Evolutionary conservation across 805 yeast species (phyloP).

Genomic region (Metschnikowia gruessii): DNA sequence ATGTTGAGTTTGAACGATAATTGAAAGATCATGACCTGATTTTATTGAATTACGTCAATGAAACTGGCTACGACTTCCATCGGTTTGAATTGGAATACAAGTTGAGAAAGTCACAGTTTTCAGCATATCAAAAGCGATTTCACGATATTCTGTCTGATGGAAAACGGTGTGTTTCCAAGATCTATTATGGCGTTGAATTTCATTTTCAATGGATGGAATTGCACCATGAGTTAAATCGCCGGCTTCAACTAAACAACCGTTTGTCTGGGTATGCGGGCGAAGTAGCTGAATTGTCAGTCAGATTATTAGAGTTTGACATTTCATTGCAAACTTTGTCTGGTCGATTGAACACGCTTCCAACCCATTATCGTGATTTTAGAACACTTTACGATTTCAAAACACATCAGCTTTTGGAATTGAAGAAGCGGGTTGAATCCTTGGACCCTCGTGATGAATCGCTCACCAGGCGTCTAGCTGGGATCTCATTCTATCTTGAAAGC

Average conservation of each 20-base stretch:
- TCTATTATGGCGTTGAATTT: background rate
- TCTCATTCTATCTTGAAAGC: background rate
- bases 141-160: background rate
- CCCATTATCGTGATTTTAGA: background rate
- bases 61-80: background rate
- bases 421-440: background rate
- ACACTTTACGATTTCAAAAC: background rate
- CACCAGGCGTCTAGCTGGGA: background rate
- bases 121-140: background rate
- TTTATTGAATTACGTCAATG: background rate
- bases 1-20: background rate
- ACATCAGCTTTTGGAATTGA: background rate
- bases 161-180: background rate
- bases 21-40: background rate
- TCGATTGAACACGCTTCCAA: background rate
- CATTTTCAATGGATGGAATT: background rate
- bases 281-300: background rate
- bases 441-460: background rate
- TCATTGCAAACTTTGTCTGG: background rate
- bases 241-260: background rate
- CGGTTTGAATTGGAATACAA: background rate
- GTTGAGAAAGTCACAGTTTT: background rate
- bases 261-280: background rate
- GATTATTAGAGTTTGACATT: background rate
- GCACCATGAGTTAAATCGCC: background rate